Evolutionary conservation across 2,329 filamentous ascomycete species (phyloP), one percentile per base, ranked within the genome.

Genomic region (Epichloe amarillans): DNA sequence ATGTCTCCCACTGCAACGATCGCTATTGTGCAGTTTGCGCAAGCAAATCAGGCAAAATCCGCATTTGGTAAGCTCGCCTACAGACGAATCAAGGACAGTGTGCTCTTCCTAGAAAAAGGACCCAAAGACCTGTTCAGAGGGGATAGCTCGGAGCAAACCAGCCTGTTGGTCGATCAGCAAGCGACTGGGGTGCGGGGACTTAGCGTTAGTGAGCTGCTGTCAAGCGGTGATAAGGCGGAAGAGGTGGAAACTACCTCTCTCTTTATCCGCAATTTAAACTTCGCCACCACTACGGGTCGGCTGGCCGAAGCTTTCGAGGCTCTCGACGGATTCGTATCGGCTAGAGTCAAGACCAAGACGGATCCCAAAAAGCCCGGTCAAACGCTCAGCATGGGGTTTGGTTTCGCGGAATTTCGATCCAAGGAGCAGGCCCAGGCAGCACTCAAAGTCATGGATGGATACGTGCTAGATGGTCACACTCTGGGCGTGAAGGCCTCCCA

Each of bases 1-100:
- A 94, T 98, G 83, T 93, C 93, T 12, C 89, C 93, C 1, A 84
- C 84, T 53, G 90, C 89, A 30, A 95, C 90, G 50, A 95, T 95
- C 61, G 93, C 93, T 30, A 91, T 98, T 64, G 83, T 95, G 23
- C 88, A 96, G 64, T 96, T 91, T 63, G 76, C 80, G 3, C 83
- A 90, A 59, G 74, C 86, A 7, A 81, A 83, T 35, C 82, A 95
- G 63, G 89, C 87, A 49, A 86, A 88, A 64, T 75, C 83, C 53
- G 93, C 93, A 2, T 95, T 96, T 69, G 80, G 80, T 55, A 82
- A 83, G 56, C 73, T 97, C 51, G 88, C 91, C 1, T 97, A 97
- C 68, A 83, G 88, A 53, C 88, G 90, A 61, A 77, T 98, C 63
- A 91, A 91, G 65, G 89, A 91, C 63, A 93, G 87, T 2, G 84